Percentiles rank a stretch among this genome's conserved stretches.
These are phyloP conservation scores for Cyberlindnera mississippiensis DNA, from an alignment of 805 yeast species.

Conservation along the genomic window DNA sequence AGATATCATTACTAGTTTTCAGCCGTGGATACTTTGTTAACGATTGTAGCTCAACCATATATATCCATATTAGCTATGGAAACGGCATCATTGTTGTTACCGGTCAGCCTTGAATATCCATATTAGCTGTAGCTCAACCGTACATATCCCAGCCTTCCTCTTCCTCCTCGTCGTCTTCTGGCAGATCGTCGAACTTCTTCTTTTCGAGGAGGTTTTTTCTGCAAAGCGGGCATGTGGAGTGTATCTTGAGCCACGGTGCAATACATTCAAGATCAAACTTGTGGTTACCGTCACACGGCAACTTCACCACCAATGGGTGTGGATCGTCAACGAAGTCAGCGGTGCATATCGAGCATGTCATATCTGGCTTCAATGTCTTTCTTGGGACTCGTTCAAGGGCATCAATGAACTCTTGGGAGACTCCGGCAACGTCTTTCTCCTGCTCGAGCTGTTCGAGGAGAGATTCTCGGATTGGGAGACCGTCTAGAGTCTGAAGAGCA, in stretches of 20 bases:
- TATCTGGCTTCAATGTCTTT: slow-evolving; percentile 39
- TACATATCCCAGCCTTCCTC: slow-evolving; percentile 78
- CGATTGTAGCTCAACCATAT: no score
- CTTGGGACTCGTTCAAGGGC: slow-evolving; percentile 66
- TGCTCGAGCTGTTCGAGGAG: slow-evolving; percentile 24
- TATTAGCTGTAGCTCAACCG: slow-evolving; percentile 36
- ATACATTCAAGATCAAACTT: slow-evolving; percentile 86
- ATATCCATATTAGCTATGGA: no score
- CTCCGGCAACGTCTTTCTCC: slow-evolving; percentile 41
- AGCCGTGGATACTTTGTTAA: no score
- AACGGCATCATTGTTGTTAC: no score
- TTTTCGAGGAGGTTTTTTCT: slow-evolving; percentile 62
- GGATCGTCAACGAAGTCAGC: slow-evolving; percentile 64
- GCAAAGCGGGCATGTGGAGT: slow-evolving; percentile 83
- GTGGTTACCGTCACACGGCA: slow-evolving; percentile 65
- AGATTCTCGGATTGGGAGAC: slow-evolving; percentile 22
- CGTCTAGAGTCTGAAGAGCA: slow-evolving; percentile 19
- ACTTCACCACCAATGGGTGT: slow-evolving; percentile 72
- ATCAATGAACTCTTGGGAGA: slow-evolving; percentile 68
- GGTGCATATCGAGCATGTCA: slow-evolving; percentile 84
- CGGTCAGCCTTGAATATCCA: no score
- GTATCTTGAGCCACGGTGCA: slow-evolving; percentile 78
- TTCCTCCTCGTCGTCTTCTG: slow-evolving; percentile 39
- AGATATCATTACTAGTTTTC: no score
- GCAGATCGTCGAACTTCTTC: slow-evolving; percentile 33